Percentiles rank a stretch among this genome's conserved stretches.
These are phyloP conservation scores for Raffaelea ambrosiae DNA, from an alignment of 2,329 filamentous ascomycete genomes.

Conservation along the genomic window DNA sequence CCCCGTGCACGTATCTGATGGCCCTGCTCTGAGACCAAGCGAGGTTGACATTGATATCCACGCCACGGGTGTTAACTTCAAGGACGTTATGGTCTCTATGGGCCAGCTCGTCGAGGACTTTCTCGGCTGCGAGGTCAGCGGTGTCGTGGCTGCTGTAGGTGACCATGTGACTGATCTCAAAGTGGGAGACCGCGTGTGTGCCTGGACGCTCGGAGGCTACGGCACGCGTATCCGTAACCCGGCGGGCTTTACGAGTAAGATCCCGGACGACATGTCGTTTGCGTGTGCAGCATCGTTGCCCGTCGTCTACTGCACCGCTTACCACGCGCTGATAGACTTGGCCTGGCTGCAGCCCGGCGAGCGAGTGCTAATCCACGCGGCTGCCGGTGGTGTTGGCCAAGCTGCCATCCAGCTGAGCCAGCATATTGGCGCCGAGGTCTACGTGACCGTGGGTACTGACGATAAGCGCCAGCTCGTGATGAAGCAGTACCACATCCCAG, in stretches of 20 bases:
- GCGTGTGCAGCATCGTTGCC: neutral
- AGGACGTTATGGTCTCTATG: slow-evolving; percentile 23
- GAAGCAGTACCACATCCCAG: slow-evolving; percentile 16
- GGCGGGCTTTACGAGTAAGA: neutral
- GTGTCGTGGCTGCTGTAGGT: slow-evolving; percentile 1
- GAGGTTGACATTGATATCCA: slow-evolving; percentile 18
- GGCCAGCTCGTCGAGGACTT: slow-evolving; percentile 7
- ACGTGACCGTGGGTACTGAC: slow-evolving; percentile 16
- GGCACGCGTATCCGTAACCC: too few species aligned
- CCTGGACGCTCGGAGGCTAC: neutral
- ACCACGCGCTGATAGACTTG: slow-evolving; percentile 19
- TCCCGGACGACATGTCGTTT: neutral
- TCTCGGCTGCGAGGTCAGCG: slow-evolving; percentile 16
- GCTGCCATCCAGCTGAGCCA: slow-evolving; percentile 21
- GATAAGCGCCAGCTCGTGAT: slow-evolving; percentile 26
- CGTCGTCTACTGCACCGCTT: slow-evolving; percentile 22
- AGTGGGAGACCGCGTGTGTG: neutral
- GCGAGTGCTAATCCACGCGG: slow-evolving; percentile 25
- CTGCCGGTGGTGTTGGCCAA: slow-evolving; percentile 24
- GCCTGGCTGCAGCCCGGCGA: slow-evolving; percentile 20
- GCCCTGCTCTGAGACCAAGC: slow-evolving; percentile 4
- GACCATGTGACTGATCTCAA: neutral
- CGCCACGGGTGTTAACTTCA: slow-evolving; percentile 22
- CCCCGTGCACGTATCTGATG: neutral
- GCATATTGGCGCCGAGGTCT: slow-evolving; percentile 23